Conservation (phyloP, 495 filamentous ascomycete species). For the Trichoderma asperelloides region DNA sequence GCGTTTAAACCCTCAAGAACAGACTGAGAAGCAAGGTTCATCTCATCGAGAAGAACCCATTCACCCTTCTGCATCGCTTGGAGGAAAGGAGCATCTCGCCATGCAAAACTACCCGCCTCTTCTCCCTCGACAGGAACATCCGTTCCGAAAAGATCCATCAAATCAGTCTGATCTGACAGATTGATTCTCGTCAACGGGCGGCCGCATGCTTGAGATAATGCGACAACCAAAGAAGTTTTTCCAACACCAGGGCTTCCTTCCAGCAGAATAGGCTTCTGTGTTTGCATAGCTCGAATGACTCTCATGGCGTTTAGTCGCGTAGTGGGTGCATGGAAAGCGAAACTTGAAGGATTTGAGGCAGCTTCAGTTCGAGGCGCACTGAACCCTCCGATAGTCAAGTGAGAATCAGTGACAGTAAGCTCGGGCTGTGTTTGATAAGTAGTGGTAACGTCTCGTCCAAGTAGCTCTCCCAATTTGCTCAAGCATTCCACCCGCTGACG, state of each 20-base stretch:
- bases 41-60: conserved; percentile 96
- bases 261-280: conserved; percentile 81
- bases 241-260: conserved; percentile 96
- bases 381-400: conserved; percentile 65
- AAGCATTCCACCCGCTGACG: conserved; percentile 63
- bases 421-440: conserved; percentile 52
- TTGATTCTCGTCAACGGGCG: conserved; percentile 86
- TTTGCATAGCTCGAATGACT: conserved; percentile 80
- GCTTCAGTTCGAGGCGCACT: conserved; percentile 43
- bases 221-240: conserved; percentile 87
- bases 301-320: conserved; percentile 83
- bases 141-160: conserved; percentile 95
- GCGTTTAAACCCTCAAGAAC: conserved; percentile 96
- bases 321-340: conserved; percentile 79
- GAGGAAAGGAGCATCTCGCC: conserved; percentile 92
- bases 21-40: conserved; percentile 96
- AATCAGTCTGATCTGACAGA: conserved; percentile 91
- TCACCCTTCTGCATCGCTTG: conserved; percentile 91
- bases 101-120: conserved; percentile 77
- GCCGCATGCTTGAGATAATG: conserved; percentile 68
- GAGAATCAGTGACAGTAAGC: conserved; percentile 33
- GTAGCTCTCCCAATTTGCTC: conserved; percentile 56
- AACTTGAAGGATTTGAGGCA: conserved; percentile 47
- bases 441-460: conserved; percentile 49
- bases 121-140: conserved; percentile 91